Evolutionary conservation across 805 yeast species (phyloP).

Genomic region (Pichia rugopelliculosa): DNA sequence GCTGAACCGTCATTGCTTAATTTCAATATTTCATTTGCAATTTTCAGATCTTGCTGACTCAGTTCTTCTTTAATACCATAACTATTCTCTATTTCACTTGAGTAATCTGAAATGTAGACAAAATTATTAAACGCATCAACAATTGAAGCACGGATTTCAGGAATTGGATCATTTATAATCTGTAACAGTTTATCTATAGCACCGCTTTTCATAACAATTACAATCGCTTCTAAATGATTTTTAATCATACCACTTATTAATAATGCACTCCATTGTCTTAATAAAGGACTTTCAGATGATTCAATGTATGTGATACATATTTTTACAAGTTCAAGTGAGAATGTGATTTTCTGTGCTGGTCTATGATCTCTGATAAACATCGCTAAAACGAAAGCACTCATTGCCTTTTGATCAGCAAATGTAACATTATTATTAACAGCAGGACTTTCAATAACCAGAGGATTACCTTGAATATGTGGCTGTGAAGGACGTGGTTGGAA

Average conservation of each 20-base stretch:
- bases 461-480: slow-evolving; percentile 18
- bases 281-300: slow-evolving; percentile 70
- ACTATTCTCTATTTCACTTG: slow-evolving; percentile 29
- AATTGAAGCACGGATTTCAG: slow-evolving; percentile 87
- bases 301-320: slow-evolving; percentile 61
- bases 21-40: slow-evolving; percentile 61
- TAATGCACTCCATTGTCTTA: slow-evolving; percentile 89
- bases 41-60: slow-evolving; percentile 58
- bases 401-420: slow-evolving; percentile 83
- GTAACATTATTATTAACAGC: slow-evolving; percentile 31
- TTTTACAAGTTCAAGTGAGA: slow-evolving; percentile 61
- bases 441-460: slow-evolving; percentile 23
- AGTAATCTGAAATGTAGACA: slow-evolving; percentile 37
- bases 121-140: slow-evolving; percentile 66
- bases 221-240: slow-evolving; percentile 65
- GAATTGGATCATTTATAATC: slow-evolving; percentile 79
- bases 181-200: slow-evolving; percentile 47
- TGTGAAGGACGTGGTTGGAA: slow-evolving; percentile 24
- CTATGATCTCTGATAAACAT: slow-evolving; percentile 75
- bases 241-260: slow-evolving; percentile 72
- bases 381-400: slow-evolving; percentile 87
- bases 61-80: slow-evolving; percentile 32
- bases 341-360: slow-evolving; percentile 73
- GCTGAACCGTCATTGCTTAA: slow-evolving; percentile 84
- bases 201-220: slow-evolving; percentile 60